Conservation (phyloP, 1,284 basidiomycete species). For the Lentinula novae-zelandiae region DNA sequence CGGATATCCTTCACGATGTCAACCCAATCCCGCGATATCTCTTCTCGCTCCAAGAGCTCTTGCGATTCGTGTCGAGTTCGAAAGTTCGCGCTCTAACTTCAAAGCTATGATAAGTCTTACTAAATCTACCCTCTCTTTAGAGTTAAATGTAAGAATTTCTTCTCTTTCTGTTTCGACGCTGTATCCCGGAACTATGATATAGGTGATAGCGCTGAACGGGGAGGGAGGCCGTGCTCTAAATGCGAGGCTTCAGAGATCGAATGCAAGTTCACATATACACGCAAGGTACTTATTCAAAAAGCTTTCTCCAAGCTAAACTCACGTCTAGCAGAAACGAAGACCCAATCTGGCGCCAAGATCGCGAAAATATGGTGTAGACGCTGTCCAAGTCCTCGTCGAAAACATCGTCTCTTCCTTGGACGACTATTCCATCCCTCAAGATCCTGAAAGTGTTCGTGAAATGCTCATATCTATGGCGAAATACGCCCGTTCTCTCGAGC, state of each 20-base stretch:
- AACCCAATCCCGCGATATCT: background rate
- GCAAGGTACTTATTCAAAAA: background rate
- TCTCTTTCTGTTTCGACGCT: background rate
- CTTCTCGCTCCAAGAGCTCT: background rate
- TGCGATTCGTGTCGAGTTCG: conserved; percentile 8
- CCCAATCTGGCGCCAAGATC: background rate
- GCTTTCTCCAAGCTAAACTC: background rate
- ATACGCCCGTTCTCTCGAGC: conserved; percentile 6
- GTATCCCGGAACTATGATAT: background rate
- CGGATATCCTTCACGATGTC: background rate
- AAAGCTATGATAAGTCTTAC: no score
- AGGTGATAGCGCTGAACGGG: conserved; percentile 3
- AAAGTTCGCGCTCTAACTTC: background rate
- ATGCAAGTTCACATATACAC: conserved; percentile 3
- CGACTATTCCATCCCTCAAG: conserved; percentile 2
- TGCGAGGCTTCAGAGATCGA: conserved; percentile 3
- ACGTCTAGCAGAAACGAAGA: conserved; percentile 8
- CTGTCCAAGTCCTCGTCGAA: conserved; percentile 2
- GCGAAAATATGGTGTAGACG: background rate
- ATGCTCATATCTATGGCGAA: conserved; percentile 5
- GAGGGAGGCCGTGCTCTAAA: background rate
- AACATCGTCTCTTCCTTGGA: conserved; percentile 1
- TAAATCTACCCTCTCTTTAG: background rate
- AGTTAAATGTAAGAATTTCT: conserved; percentile 2
- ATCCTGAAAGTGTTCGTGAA: conserved; percentile 9